Conservation (phyloP, 148 eudicot genomes). For the Fallopia convolvulus region DNA sequence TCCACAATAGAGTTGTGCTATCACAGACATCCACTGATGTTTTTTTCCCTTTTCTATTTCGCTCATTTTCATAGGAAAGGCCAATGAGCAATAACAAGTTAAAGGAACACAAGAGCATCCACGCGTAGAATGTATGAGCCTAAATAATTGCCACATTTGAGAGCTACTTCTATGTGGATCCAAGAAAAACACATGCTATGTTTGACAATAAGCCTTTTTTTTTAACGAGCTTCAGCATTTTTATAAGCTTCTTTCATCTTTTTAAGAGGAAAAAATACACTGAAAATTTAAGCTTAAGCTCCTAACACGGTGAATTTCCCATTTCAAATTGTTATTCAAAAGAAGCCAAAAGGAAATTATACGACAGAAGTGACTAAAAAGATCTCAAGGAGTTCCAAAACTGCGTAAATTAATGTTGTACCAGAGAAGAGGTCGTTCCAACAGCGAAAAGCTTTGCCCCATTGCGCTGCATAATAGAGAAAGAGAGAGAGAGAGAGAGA, state of each 20-base stretch:
- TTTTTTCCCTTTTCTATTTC: neutral
- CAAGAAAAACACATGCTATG: neutral
- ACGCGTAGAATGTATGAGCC: neutral
- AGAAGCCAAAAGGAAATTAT: neutral
- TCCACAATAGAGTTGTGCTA: neutral
- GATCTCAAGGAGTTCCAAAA: neutral
- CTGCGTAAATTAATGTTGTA: constrained; percentile 18
- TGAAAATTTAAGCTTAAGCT: neutral
- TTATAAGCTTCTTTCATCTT: neutral
- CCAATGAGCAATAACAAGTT: neutral
- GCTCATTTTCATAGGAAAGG: neutral
- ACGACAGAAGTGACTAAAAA: neutral
- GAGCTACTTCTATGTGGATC: neutral
- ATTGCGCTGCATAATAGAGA: constrained; percentile 53
- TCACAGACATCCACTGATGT: neutral
- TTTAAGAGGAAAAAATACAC: neutral
- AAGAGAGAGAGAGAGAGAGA: neutral
- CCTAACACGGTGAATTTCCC: neutral
- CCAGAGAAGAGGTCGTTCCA: constrained; percentile 91
- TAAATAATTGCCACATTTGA: neutral
- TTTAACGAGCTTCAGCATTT: neutral
- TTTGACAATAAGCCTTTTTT: neutral
- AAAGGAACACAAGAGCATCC: neutral
- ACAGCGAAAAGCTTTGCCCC: constrained; percentile 91
- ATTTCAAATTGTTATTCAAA: neutral